Evolutionary conservation across 164 flowering plant species (phyloP).

Genomic region (Vitis cinerea): DNA sequence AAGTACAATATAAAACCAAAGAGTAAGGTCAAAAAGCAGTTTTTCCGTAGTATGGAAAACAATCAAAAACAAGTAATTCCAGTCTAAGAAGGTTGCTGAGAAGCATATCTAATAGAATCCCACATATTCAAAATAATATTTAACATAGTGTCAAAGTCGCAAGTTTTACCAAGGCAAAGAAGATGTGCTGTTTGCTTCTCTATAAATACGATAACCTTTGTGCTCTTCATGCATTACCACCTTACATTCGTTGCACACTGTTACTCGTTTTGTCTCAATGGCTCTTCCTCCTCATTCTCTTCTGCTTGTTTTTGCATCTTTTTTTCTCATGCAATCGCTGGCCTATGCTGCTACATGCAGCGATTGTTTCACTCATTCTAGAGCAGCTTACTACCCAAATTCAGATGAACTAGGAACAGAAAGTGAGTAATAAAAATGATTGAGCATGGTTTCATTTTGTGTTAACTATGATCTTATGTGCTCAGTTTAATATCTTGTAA

Average conservation of each 20-base stretch:
- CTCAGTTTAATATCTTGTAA: not conserved
- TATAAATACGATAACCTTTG: slow-evolving; percentile 32
- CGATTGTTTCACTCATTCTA: slow-evolving; percentile 56
- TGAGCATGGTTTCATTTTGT: not conserved
- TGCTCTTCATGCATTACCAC: slow-evolving; percentile 18
- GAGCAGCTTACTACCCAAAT: slow-evolving; percentile 74
- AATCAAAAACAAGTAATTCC: slow-evolving; percentile 1
- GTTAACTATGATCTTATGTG: not conserved
- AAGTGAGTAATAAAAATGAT: slow-evolving; percentile 28
- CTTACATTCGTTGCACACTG: not conserved
- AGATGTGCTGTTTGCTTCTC: slow-evolving; percentile 6
- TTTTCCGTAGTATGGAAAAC: not conserved
- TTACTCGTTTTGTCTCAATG: slow-evolving; percentile 25
- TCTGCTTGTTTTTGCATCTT: slow-evolving; percentile 17
- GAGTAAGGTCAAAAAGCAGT: not conserved
- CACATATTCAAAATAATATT: slow-evolving; percentile 8
- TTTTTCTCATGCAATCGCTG: slow-evolving; percentile 29
- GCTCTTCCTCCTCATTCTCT: slow-evolving; percentile 27
- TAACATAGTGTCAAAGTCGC: slow-evolving; percentile 28
- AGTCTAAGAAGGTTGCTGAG: slow-evolving; percentile 20
- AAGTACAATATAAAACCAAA: not conserved
- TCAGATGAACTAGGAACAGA: slow-evolving; percentile 70
- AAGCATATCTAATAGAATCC: slow-evolving; percentile 6
- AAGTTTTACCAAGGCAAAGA: slow-evolving; percentile 13
- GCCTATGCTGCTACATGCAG: slow-evolving; percentile 48